Evolutionary conservation across 129 eudicot species (phyloP).

Genomic region (Helianthus tuberosus): DNA sequence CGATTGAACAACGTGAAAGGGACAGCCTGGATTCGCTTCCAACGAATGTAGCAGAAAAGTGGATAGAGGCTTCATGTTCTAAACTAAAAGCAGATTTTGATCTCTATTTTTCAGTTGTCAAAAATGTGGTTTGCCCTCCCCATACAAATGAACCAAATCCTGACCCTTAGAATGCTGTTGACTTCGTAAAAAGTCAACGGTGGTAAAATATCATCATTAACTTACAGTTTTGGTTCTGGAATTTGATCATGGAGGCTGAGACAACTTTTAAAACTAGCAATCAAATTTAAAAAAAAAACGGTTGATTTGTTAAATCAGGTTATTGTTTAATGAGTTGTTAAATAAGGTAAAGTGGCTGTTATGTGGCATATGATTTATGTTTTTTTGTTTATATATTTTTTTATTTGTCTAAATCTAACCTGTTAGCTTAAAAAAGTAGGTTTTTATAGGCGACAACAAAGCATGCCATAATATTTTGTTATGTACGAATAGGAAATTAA

Average conservation of each 20-base stretch:
- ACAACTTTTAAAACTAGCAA: background rate
- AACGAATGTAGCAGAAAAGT: conserved; percentile 67
- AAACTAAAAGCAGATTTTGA: conserved; percentile 67
- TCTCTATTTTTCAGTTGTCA: conserved; percentile 56
- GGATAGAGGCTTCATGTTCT: conserved; percentile 78
- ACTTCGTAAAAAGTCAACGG: conserved; percentile 21
- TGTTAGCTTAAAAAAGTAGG: too few species aligned
- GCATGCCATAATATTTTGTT: too few species aligned
- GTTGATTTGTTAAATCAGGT: background rate
- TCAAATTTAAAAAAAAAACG: background rate
- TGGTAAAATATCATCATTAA: background rate
- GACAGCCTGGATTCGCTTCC: conserved; percentile 82
- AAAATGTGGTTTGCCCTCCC: conserved; percentile 58
- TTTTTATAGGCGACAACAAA: too few species aligned
- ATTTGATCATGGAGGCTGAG: conserved; percentile 16
- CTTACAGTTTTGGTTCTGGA: conserved; percentile 15
- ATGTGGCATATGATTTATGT: background rate
- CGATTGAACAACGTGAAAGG: conserved; percentile 83
- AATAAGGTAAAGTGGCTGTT: background rate
- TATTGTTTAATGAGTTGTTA: background rate
- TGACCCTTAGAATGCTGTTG: conserved; percentile 21
- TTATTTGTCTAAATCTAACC: too few species aligned
- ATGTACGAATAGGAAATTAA: too few species aligned
- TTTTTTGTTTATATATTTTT: too few species aligned
- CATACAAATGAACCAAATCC: conserved; percentile 23